phyloP scores from a whole-genome alignment of 2,329 filamentous ascomycete genomes.

The Pseudogymnoascus sp. region DNA sequence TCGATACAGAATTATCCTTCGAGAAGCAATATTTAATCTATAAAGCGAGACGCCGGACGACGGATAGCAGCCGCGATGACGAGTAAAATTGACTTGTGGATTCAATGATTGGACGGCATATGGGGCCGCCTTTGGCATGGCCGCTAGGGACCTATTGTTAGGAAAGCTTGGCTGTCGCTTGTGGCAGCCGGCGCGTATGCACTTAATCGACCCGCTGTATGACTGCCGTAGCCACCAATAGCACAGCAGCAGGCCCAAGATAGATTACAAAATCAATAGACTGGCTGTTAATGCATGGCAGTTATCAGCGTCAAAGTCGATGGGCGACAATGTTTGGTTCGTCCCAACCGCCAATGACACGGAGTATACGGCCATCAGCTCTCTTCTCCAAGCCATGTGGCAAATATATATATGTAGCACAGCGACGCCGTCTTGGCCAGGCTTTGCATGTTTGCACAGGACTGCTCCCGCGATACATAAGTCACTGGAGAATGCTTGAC shows the following conservation, averaged over 20 bases:
- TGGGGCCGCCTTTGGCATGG: neutral
- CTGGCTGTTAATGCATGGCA: conserved; percentile 6
- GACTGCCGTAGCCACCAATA: neutral
- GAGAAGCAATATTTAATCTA: conserved; percentile 5
- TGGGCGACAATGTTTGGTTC: conserved; percentile 2
- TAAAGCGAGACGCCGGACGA: conserved; percentile 6
- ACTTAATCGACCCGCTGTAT: conserved; percentile 4
- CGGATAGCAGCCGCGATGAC: neutral
- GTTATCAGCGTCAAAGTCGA: neutral
- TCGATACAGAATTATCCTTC: neutral
- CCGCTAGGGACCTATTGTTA: conserved; percentile 5
- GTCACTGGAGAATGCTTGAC: neutral
- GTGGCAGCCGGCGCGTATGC: conserved; percentile 2
- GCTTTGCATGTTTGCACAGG: neutral
- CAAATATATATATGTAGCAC: conserved; percentile 9
- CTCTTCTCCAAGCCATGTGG: neutral
- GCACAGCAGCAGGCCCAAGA: neutral
- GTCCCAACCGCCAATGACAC: neutral
- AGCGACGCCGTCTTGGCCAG: conserved; percentile 5
- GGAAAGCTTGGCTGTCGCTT: conserved; percentile 1
- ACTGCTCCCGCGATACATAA: neutral
- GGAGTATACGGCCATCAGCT: neutral
- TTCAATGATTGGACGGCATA: conserved; percentile 1
- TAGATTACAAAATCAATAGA: conserved; percentile 4
- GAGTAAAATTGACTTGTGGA: neutral